Evolutionary conservation across 257 asterid species (phyloP).

Genomic region (Lithospermum erythrorhizon): DNA sequence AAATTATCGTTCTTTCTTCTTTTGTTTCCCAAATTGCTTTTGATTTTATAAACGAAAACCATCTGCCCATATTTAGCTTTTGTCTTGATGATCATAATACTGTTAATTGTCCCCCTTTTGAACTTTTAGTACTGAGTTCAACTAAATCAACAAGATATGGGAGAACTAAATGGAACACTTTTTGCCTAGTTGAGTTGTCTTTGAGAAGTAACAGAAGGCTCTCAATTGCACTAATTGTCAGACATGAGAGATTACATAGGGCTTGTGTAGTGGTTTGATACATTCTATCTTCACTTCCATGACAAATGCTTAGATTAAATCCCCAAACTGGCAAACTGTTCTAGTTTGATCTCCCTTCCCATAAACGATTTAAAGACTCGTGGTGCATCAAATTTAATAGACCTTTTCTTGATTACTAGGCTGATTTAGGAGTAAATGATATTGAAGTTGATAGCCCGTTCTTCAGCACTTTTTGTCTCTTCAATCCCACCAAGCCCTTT

Average conservation of each 20-base stretch:
- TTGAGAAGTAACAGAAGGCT: constrained; percentile 19
- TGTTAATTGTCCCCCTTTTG: constrained; percentile 4
- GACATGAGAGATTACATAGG: constrained; percentile 18
- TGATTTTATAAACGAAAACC: too few species aligned
- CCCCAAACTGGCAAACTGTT: constrained; percentile 19
- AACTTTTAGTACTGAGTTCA: constrained; percentile 13
- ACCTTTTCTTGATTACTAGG: constrained; percentile 10
- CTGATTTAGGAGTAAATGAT: constrained; percentile 19
- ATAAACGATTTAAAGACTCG: constrained; percentile 13
- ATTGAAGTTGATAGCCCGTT: constrained; percentile 27
- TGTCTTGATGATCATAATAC: too few species aligned
- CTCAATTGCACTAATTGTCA: constrained; percentile 20
- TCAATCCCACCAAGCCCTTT: constrained; percentile 9
- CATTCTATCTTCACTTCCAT: constrained; percentile 18
- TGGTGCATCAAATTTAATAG: constrained; percentile 11
- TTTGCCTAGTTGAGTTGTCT: constrained; percentile 14
- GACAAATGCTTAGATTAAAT: constrained; percentile 19
- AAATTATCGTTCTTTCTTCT: constrained; percentile 17
- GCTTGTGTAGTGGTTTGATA: not conserved
- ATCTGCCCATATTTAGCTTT: constrained; percentile 11
- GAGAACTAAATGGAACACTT: constrained; percentile 6
- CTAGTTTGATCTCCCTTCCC: constrained; percentile 21
- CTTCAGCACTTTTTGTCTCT: constrained; percentile 20
- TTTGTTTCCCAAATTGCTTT: constrained; percentile 23
- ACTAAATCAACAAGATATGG: constrained; percentile 26